Percentiles rank a stretch among this genome's conserved stretches.
phyloP scores from a whole-genome alignment of 768 basidiomycete genomes.

The Clavaria fumosa region DNA sequence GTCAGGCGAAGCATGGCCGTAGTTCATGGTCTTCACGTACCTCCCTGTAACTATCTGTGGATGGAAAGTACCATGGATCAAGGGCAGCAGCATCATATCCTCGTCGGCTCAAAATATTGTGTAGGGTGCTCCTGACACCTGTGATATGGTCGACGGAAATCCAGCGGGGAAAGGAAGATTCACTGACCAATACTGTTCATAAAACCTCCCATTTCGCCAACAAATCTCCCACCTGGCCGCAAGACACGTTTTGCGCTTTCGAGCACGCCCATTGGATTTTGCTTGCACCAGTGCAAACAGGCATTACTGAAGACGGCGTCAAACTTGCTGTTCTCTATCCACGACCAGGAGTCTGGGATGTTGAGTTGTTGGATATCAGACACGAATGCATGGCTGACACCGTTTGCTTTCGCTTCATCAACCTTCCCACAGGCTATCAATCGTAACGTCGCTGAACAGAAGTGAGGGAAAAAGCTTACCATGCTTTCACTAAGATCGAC shows the following conservation, averaged over 20 bases:
- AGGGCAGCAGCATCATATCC: constrained; percentile 42
- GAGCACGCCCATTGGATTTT: constrained; percentile 50
- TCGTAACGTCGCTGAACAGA: too few species aligned
- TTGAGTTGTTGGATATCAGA: constrained; percentile 38
- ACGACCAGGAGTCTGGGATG: constrained; percentile 9
- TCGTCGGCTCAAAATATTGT: constrained; percentile 32
- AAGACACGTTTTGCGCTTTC: constrained; percentile 41
- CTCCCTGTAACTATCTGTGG: constrained; percentile 44
- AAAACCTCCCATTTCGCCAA: constrained; percentile 66
- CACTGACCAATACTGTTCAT: constrained; percentile 52
- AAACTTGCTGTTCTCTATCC: constrained; percentile 26
- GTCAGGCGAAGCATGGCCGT: constrained; percentile 2
- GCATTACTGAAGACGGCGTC: constrained; percentile 76
- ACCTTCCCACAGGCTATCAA: constrained; percentile 28
- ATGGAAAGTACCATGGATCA: constrained; percentile 84
- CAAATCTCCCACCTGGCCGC: constrained; percentile 56
- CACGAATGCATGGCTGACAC: constrained; percentile 31
- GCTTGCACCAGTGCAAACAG: constrained; percentile 75
- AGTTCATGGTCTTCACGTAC: constrained; percentile 20
- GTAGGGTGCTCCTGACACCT: constrained; percentile 48
- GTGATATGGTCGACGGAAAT: neutral
- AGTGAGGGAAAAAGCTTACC: constrained; percentile 37
- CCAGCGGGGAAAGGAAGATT: neutral
- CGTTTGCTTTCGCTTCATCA: constrained; percentile 31
- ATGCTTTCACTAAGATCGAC: constrained; percentile 59